Evolutionary conservation across 2,329 filamentous ascomycete genomes (phyloP), one percentile per base, ranked within the genome.

Genomic region (Gnomoniopsis smithogilvyi): DNA sequence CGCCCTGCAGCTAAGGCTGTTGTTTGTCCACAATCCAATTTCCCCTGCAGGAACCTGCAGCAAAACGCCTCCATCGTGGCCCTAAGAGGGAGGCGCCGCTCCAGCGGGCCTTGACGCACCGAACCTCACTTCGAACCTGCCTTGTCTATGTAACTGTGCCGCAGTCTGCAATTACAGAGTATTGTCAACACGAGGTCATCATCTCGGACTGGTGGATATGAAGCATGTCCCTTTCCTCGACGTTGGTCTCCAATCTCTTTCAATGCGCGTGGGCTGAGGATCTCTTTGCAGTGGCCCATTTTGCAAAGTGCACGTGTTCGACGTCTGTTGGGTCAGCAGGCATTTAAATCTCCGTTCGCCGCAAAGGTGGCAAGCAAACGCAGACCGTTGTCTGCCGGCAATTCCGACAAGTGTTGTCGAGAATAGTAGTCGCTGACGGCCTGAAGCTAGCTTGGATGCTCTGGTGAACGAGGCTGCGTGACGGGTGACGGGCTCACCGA

Each of bases 21-120:
- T 45, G 46, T 53, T 50, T 41, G 52, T 51, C 60, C 15, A 54
- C 50, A 56, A 45, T 59, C 43, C 45, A 62, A 62, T 62, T 62
- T 59, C 60, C 60, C 60, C 30, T 62, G 60, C 60, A 62, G 60
- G 58, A 62, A 34, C 56, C 56, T 62, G 57, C 60, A 62, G 60
- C 56, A 60, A 54, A 45, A 60, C 34, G 56, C 45, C 56, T 62
- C 57, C 60, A 62, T 62, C 50, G 22, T 33, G 33, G 51, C 47
- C 56, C 56, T 19, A 45, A 45, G 41, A 45, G 53, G 53, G 46
- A 56, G 53, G 53, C 53, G 45, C 19, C 46, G 26, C 38, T 56
- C 45, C 53, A 33, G 49, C 48, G 19, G 33, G 19, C 30, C 19
- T 45, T 24, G 30, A 43, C 26, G 33, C 43, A 34, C 15, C 24